Evolutionary conservation across 768 basidiomycete species (phyloP), one percentile per base, ranked within the genome.

Genomic region (Trametes punicea): DNA sequence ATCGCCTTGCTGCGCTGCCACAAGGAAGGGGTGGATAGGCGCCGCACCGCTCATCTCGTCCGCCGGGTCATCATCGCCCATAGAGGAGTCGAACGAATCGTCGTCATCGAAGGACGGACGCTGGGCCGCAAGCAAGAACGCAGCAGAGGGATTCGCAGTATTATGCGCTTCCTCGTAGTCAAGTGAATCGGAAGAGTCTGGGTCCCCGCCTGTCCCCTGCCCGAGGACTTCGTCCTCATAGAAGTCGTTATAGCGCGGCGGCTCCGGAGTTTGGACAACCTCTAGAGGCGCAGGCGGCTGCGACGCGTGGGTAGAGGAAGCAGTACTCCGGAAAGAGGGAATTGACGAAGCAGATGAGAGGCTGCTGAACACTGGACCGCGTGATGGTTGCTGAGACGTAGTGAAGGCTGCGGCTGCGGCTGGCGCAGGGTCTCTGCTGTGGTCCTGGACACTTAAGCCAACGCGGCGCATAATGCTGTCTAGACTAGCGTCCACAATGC

Each of bases 391-490:
- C 23, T 10, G 54, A n/a, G n/a, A n/a, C n/a, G n/a, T n/a, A 25
- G 8, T 54, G 51, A 27, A n/a, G 23, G 44, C 56, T 46, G 55
- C 40, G 31, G 47, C 41, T 40, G 41, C 18, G 42, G 61, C n/a
- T 44, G 46, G 44, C 34, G 38, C 21, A 31, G 39, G 31, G 26
- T 11, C 29, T 20, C 27, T 39, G 48, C 30, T 38, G n/a, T 46
- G 51, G 1, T 44, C 59, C 3, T 68, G 75, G 38, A 78, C 66
- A 26, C 73, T 72, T 39, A 83, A 71, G 15, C 80, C 84, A 6
- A 85, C 78, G 6, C 81, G 78, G 29, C 79, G 77, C 75, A 90
- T 84, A 77, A 89, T 81, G 53, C 81, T 85, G 57, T 88, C 85
- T 50, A 89, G 67, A 64, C 82, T 87, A 2, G 80, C 69, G 59